Evolutionary conservation across 306 rosid species (phyloP).

Genomic region (Vicia faba): DNA sequence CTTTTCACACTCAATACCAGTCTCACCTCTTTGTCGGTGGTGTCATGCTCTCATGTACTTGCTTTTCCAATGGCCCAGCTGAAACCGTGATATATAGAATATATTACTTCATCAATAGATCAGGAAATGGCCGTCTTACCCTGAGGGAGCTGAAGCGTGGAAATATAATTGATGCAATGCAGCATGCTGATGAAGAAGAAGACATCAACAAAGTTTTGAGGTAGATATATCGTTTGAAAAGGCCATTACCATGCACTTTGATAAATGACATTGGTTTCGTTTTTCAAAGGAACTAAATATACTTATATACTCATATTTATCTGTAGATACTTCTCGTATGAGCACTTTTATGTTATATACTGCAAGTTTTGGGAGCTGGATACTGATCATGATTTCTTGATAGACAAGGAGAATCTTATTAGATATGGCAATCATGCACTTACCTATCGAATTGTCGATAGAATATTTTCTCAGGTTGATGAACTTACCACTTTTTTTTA

Average conservation of each 20-base stretch:
- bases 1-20: constrained; percentile 5
- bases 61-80: constrained; percentile 74
- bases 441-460: constrained; percentile 96
- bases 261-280: constrained; percentile 21
- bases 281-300: constrained; percentile 22
- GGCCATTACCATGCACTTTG: constrained; percentile 27
- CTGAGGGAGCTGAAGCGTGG: constrained; percentile 97
- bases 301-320: constrained; percentile 14
- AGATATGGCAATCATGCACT: constrained; percentile 99
- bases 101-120: constrained; percentile 94
- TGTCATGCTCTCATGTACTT: constrained; percentile 38
- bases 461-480: constrained; percentile 99
- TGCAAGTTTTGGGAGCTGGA: constrained; percentile 99
- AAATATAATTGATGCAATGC: constrained; percentile 96
- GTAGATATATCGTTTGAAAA: constrained; percentile 46
- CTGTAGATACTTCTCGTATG: constrained; percentile 92
- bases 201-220: constrained; percentile 98
- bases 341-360: constrained; percentile 96
- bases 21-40: neutral
- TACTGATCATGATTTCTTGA: constrained; percentile 94
- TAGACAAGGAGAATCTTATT: constrained; percentile 96
- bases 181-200: constrained; percentile 98
- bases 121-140: constrained; percentile 86
- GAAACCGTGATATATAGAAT: constrained; percentile 98
- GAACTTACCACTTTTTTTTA: constrained; percentile 11